A percentile compares a stretch with the other conserved stretches of the same genome.
phyloP scores from a whole-genome alignment of 345 rosid genomes.

The Reutealis trisperma region DNA sequence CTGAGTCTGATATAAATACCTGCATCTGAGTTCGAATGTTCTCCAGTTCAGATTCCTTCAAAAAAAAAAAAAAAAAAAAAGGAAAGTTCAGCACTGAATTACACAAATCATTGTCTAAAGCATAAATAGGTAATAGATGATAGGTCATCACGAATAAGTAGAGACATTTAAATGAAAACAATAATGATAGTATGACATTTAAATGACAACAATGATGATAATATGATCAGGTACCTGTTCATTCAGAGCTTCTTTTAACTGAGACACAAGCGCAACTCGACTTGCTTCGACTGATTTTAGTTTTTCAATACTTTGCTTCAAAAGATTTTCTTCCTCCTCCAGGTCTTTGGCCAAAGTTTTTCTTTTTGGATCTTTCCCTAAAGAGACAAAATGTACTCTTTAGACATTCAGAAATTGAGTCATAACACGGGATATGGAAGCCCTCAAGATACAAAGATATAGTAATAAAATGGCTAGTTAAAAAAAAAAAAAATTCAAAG shows the following conservation, averaged over 20 bases:
- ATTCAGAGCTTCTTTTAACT: slow-evolving; percentile 74
- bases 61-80: slow-evolving; percentile 17
- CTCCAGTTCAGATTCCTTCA: slow-evolving; percentile 85
- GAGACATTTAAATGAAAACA: slow-evolving; percentile 4
- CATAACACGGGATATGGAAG: slow-evolving; percentile 10
- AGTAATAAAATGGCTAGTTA: neutral
- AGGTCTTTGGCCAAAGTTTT: slow-evolving; percentile 62
- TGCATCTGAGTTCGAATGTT: slow-evolving; percentile 81
- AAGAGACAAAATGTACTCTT: slow-evolving; percentile 15
- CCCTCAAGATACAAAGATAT: neutral
- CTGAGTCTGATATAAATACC: slow-evolving; percentile 39
- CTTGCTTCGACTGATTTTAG: slow-evolving; percentile 74
- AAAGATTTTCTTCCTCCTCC: slow-evolving; percentile 68
- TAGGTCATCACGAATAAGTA: neutral
- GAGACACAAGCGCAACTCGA: slow-evolving; percentile 73
- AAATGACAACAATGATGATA: neutral
- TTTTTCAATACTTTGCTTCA: slow-evolving; percentile 78
- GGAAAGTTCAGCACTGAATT: neutral
- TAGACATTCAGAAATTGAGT: slow-evolving; percentile 22
- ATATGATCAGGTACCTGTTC: slow-evolving; percentile 55
- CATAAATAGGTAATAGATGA: neutral
- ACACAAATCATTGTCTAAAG: neutral
- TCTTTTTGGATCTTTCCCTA: slow-evolving; percentile 67
- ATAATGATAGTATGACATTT: neutral
- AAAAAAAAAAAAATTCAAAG: neutral